Percentiles rank a stretch among this genome's conserved stretches.
These are phyloP conservation scores for Asterophora lycoperdoides DNA, from an alignment of 768 basidiomycete genomes.

Conservation along the genomic window DNA sequence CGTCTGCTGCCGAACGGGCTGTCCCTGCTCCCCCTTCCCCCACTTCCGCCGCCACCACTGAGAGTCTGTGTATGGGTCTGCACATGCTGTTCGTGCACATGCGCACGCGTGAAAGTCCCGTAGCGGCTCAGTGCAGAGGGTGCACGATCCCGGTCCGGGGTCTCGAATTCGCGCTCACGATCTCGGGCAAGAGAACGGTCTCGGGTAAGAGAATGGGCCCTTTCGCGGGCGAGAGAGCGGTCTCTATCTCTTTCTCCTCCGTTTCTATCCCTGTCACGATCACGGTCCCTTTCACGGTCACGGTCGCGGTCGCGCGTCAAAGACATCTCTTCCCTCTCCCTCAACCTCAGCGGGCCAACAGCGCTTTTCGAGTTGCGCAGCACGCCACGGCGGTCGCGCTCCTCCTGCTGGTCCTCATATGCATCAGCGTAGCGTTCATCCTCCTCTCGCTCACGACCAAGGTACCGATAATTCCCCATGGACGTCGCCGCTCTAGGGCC, in stretches of 20 bases:
- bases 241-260: background rate
- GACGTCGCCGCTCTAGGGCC: conserved; percentile 45
- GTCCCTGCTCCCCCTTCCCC: too few relatives aligned
- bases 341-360: conserved; percentile 4
- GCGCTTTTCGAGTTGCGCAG: conserved; percentile 10
- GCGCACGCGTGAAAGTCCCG: conserved; percentile 9
- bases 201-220: background rate
- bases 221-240: conserved; percentile 10
- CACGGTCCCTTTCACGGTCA: conserved; percentile 11
- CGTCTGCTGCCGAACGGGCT: conserved; percentile 24
- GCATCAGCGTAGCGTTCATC: background rate
- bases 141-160: conserved; percentile 18
- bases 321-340: too few relatives aligned
- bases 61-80: conserved; percentile 18
- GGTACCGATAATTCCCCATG: conserved; percentile 46
- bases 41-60: too few relatives aligned
- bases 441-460: conserved; percentile 17
- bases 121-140: conserved; percentile 20
- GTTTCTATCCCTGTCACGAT: background rate
- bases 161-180: background rate
- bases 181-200: background rate
- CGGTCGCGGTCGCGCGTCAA: too few relatives aligned
- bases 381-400: background rate
- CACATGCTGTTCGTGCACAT: background rate
- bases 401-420: background rate